Evolutionary conservation across 805 yeast genomes (phyloP), one percentile per base, ranked within the genome.

Genomic region (Zygoascus bituminiphila): DNA sequence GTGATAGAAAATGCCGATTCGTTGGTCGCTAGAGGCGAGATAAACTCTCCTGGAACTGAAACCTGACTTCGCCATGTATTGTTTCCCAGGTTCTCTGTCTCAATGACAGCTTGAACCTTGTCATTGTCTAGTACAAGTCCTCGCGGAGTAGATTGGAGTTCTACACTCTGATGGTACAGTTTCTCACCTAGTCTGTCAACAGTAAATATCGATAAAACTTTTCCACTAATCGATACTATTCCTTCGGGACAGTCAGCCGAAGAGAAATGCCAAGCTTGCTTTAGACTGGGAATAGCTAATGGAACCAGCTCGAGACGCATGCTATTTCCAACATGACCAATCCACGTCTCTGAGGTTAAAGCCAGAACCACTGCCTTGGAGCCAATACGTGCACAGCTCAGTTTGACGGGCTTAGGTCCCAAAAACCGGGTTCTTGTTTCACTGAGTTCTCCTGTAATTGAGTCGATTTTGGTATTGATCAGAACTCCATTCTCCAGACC

Each of bases 401-500:
- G 63, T 2, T 58, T 57, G 0, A 88, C 82, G 0, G 84, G 78
- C 37, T 72, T 72, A 0, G 84, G 74, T 0, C 98, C 98, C 24
- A 87, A 62, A 58, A 83, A 88, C 58, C 82, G 80, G 15, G 79
- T 77, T 56, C 83, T 71, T 1, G 88, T 77, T 54, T 83, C 82
- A 0, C 76, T 67, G 12, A 83, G 61, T 19, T 78, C 72, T 2
- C 95, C 96, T 2, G 82, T 70, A 4, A 67, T 57, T 0, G 62
- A 58, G 58, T 84, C 87, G 35, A 88, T 56, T 5, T 68, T 65
- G 0, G 87, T 76, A 15, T 82, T 69, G 1, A 81, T 80, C 65
- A 83, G 87, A 1, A 89, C 78, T 19, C 98, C 98, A 62, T 81
- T 86, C n/a, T 68, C 74, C 71, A 88, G 72, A 1, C 97, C 97